Evolutionary conservation across 306 rosid genomes (phyloP), one percentile per base, ranked within the genome.

Genomic region (Cucurbita argyrosperma): DNA sequence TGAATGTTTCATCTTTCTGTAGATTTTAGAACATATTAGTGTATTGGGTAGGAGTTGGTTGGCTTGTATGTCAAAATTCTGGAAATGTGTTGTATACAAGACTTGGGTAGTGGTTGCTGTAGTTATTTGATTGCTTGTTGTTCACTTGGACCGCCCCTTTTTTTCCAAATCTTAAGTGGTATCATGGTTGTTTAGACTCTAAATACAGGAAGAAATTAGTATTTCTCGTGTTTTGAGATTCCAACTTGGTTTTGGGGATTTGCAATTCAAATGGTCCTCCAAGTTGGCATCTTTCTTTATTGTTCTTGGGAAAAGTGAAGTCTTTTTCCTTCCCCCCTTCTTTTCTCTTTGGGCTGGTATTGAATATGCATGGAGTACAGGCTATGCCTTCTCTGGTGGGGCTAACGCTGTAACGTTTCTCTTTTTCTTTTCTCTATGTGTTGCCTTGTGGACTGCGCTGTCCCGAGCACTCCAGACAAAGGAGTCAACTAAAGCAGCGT

Each of bases 1-100:
- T 73, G 99, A 91, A 81, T 94, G 99, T 84, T 94, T 94, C 82
- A 94, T 94, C 82, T 94, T 94, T 80, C 88, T 94, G 77, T 94
- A 94, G 83, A 30, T 42, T 13, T 61, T 76, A 39, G 12, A 5
- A 19, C 50, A n/a, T 21, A 14, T 11, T 54, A 38, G 52, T 18
- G 71, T 64, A n/a, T n/a, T 18, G 30, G 51, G 71, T 39, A 15
- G 49, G 39, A 5, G 12, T 37, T 39, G 52, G 8, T 64, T 39
- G 52, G 8, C 42, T 42, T 18, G 3, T n/a, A 30, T 72, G 19
- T 72, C 57, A 23, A 49, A 6, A 47, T 68, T 68, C 58, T 23
- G 21, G 43, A 68, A 26, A 68, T 68, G 12, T 47, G 47, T 47
- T 47, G 74, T 12, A 68, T 13, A 45, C 19, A 19, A 42, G 55